Evolutionary conservation across 352 stramenopile species (phyloP).

Genomic region (Lagenidium giganteum): DNA sequence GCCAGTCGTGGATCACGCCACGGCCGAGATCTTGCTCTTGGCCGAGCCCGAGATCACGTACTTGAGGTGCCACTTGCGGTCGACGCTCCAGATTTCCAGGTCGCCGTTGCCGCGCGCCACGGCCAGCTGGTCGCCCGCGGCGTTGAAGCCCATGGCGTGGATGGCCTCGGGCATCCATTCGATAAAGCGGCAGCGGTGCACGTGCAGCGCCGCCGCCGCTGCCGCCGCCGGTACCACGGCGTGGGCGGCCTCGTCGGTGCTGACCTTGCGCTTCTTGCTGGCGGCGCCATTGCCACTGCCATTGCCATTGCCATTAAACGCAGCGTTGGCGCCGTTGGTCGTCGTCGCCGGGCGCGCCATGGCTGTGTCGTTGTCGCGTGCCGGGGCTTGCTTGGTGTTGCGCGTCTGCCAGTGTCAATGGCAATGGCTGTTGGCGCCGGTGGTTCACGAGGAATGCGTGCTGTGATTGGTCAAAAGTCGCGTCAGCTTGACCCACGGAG

Average conservation of each 20-base stretch:
- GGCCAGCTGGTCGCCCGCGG: constrained; percentile 46
- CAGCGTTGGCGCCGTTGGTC: too few species aligned
- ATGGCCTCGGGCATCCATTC: constrained; percentile 80
- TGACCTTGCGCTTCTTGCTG: constrained; percentile 58
- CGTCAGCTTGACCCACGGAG: too few species aligned
- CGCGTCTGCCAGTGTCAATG: too few species aligned
- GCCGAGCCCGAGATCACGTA: constrained; percentile 61
- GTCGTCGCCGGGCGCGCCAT: too few species aligned
- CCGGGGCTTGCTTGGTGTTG: constrained; percentile 8
- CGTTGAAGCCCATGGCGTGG: constrained; percentile 57
- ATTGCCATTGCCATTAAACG: neutral
- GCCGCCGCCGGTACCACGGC: constrained; percentile 2
- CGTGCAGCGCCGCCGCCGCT: constrained; percentile 28
- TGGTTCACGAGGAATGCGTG: too few species aligned
- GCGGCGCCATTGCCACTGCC: constrained; percentile 9
- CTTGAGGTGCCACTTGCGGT: constrained; percentile 66
- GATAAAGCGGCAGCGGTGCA: constrained; percentile 82
- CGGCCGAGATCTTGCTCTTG: constrained; percentile 63
- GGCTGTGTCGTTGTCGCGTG: too few species aligned
- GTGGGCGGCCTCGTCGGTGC: constrained; percentile 5
- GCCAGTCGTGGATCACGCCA: constrained; percentile 42
- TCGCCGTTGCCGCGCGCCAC: constrained; percentile 76
- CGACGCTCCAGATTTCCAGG: constrained; percentile 72
- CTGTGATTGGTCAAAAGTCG: too few species aligned
- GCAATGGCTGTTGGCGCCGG: too few species aligned